These are phyloP conservation scores for Austroboletus novae-zelandiae DNA, from an alignment of 1,284 basidiomycete genomes.

Conservation along the genomic window DNA sequence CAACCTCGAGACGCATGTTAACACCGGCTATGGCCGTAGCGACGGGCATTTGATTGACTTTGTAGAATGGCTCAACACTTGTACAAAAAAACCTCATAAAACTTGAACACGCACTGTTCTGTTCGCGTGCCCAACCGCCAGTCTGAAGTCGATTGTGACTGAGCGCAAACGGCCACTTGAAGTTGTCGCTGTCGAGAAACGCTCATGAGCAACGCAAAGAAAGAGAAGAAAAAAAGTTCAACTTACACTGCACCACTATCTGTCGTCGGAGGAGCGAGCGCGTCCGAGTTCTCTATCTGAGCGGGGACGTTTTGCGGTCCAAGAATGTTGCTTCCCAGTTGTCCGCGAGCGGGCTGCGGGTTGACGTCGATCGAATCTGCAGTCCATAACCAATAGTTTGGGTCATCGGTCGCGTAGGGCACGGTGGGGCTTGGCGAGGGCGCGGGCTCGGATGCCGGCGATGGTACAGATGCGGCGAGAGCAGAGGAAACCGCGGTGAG, in stretches of 20 bases:
- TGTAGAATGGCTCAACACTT: neutral
- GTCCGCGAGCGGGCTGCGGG: conserved; percentile 39
- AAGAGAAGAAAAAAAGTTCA: neutral
- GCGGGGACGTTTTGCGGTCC: conserved; percentile 51
- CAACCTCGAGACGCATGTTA: conserved; percentile 57
- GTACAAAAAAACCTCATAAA: neutral
- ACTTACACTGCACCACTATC: conserved; percentile 42
- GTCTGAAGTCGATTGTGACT: conserved; percentile 52
- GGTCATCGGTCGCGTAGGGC: conserved; percentile 33
- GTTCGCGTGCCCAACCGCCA: conserved; percentile 59
- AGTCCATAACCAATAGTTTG: conserved; percentile 33
- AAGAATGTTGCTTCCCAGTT: conserved; percentile 40
- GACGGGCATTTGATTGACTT: conserved; percentile 43
- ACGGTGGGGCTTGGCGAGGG: conserved; percentile 28
- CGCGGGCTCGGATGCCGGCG: conserved; percentile 18
- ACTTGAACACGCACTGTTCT: conserved; percentile 39
- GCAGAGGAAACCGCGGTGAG: conserved; percentile 22
- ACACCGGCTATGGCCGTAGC: conserved; percentile 45
- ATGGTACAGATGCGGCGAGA: conserved; percentile 20
- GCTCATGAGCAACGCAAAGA: neutral
- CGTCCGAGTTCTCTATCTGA: conserved; percentile 47
- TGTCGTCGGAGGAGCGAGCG: conserved; percentile 51
- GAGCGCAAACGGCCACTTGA: conserved; percentile 60
- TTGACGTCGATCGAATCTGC: conserved; percentile 16
- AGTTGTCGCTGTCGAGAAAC: conserved; percentile 34